Base-by-base conservation (phyloP, 352 stramenopile genomes). In the Pythium monospermum region DNA sequence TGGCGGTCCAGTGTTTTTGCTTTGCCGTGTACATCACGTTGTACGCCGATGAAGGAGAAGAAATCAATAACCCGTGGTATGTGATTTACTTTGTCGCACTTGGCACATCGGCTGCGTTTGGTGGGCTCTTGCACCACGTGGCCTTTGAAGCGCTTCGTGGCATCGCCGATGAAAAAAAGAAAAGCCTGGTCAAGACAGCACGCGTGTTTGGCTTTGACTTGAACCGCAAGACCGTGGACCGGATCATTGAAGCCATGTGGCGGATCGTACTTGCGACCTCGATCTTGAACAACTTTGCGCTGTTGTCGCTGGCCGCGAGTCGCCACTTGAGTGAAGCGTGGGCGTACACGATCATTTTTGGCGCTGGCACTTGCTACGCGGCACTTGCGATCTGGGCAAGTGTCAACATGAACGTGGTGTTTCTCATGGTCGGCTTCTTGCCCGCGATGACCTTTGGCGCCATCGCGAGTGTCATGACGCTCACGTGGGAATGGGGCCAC, bases 51-150 rank as follows among this genome's bases (percentile, higher is more conserved):
- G 66, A 65, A 16, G 68, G 71, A 23, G 73, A 84, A 21, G 70
- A 77, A 42, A 65, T 61, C 44, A 41, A 19, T 60, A 83, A 35
- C 23, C 58, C 71, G 50, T 92, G 81, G 83, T 92, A 92, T 57
- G 33, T 92, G 35, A 88, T 90, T 58, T 94, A 94, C 73, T 92
- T 94, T 58, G 68, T 90, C 47, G 83, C 81, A 41, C 71, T 94
- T 21, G 83, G 83, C 31, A 88, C 83, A 50, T 91, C 78, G 33
- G 80, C 83, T 18, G 76, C 71, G 10, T 71, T 94, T 33, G 83
- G 83, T 31, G 83, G 81, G 0, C 37, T 94, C 48, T 64, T 94
- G 31, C 83, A 94, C 66, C 80, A 94, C 61, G 68, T 91, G 1
- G 83, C 80, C 16, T 94, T 83, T 52, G 73, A 91, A 42, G 83